Evolutionary conservation across 2,329 filamentous ascomycete species (phyloP).

Genomic region (Berkeleyomyces basicola): DNA sequence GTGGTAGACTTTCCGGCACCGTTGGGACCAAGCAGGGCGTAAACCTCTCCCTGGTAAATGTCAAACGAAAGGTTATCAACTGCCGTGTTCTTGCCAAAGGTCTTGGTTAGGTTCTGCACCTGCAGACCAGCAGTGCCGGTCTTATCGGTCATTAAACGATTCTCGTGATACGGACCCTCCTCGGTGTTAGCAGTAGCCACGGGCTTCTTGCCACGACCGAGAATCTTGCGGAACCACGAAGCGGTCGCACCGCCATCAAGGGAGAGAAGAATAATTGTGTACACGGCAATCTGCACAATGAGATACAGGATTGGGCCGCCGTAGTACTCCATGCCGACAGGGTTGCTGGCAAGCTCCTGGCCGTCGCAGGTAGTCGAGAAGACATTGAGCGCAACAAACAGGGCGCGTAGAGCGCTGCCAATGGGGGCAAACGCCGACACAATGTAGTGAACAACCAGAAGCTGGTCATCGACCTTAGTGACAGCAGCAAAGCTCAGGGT

Average conservation of each 20-base stretch:
- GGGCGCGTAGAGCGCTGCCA: slow-evolving; percentile 53
- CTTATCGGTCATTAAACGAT: slow-evolving; percentile 19
- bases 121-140: slow-evolving; percentile 46
- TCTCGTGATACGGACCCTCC: slow-evolving; percentile 40
- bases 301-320: slow-evolving; percentile 77
- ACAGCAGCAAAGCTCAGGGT: slow-evolving; percentile 61
- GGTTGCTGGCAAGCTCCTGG: slow-evolving; percentile 45
- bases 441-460: slow-evolving; percentile 58
- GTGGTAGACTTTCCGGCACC: slow-evolving; percentile 85
- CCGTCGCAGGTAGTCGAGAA: slow-evolving; percentile 66
- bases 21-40: slow-evolving; percentile 78
- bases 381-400: slow-evolving; percentile 66
- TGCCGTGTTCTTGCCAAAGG: slow-evolving; percentile 57
- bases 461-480: slow-evolving; percentile 46
- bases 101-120: slow-evolving; percentile 67
- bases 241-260: slow-evolving; percentile 59
- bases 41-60: slow-evolving; percentile 64
- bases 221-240: slow-evolving; percentile 29
- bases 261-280: slow-evolving; percentile 62
- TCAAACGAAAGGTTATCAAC: slow-evolving; percentile 83
- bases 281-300: slow-evolving; percentile 50
- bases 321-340: slow-evolving; percentile 55
- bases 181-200: slow-evolving; percentile 19
- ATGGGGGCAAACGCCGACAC: slow-evolving; percentile 61
- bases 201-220: slow-evolving; percentile 19